Evolutionary conservation across 2,329 filamentous ascomycete genomes (phyloP), one percentile per base, ranked within the genome.

Genomic region (Onygenales sp.): DNA sequence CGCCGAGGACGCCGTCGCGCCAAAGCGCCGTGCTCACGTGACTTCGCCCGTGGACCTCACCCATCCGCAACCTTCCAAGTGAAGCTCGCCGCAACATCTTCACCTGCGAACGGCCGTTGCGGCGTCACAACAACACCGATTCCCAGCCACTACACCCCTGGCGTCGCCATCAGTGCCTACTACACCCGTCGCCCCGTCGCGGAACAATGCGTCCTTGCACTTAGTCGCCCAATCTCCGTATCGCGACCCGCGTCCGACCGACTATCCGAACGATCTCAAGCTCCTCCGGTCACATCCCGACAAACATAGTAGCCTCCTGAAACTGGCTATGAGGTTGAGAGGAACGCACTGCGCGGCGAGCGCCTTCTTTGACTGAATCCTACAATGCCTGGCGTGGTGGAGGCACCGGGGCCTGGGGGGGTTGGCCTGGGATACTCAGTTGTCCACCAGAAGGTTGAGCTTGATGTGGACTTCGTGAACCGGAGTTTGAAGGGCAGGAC

Each of bases 381-480:
- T 52, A 63, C 62, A 56, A 71, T 71, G 69, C 69, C 68, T 54
- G 68, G 69, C 59, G 62, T 70, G 57, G 63, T 71, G 51, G 69
- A 71, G 53, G 63, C 62, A 53, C 61, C 62, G 46, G 53, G 46
- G 40, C 61, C 65, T 52, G 56, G 56, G 54, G 63, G 62, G 61
- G 59, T 63, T 49, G 63, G 62, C 33, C 61, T 67, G 55, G 73
- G 73, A 39, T 83, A 78, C 63, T 75, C 75, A 47, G 75, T 97
- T 54, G 78, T 88, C 52, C 86, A 90, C 71, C 92, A 97, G 72
- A 87, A 88, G 67, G 85, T 98, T 49, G 85, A 90, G 62, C 77
- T 98, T 56, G 91, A 97, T 63, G 77, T 98, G 65, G 87, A 95
- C 72, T 94, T 98, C 67, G 78, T 81, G 58, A 81, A 81, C 52